These are phyloP conservation scores for Lichtheimia corymbifera DNA, from an alignment of 371 early-diverging fungal species.

Conservation along the genomic window DNA sequence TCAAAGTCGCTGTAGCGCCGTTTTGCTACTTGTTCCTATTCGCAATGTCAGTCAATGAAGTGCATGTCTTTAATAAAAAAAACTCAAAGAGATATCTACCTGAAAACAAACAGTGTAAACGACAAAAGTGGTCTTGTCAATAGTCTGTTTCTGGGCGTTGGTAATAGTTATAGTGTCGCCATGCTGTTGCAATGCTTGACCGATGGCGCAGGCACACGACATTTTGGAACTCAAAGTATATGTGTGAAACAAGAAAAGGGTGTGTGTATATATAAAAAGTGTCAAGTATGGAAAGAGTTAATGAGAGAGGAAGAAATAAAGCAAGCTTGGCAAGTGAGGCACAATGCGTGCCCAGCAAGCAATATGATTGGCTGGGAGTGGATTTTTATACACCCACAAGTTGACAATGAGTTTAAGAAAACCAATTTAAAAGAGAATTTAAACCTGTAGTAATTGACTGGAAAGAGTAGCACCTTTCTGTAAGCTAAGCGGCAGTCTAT, in stretches of 20 bases:
- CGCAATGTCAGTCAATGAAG: too few species aligned
- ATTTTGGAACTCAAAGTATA: not conserved
- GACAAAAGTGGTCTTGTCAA: slow-evolving; percentile 13
- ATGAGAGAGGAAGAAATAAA: not conserved
- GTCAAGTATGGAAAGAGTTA: not conserved
- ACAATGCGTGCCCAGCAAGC: too few species aligned
- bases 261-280: not conserved
- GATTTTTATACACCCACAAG: not conserved
- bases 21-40: slow-evolving; percentile 59
- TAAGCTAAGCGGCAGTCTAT: slow-evolving; percentile 50
- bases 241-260: not conserved
- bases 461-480: slow-evolving; percentile 45
- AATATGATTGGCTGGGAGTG: too few species aligned
- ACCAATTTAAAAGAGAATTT: not conserved
- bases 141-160: slow-evolving; percentile 7
- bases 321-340: not conserved
- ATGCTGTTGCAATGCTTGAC: slow-evolving; percentile 8
- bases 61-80: too few species aligned
- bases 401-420: not conserved
- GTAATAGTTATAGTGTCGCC: slow-evolving; percentile 2
- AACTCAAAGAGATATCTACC: slow-evolving; percentile 4
- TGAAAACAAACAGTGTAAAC: slow-evolving; percentile 26
- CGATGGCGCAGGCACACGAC: slow-evolving; percentile 4
- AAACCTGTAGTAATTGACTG: slow-evolving; percentile 15
- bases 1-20: slow-evolving; percentile 97